Conservation (phyloP, 1,284 basidiomycete genomes). For the Pascua sp. region DNA sequence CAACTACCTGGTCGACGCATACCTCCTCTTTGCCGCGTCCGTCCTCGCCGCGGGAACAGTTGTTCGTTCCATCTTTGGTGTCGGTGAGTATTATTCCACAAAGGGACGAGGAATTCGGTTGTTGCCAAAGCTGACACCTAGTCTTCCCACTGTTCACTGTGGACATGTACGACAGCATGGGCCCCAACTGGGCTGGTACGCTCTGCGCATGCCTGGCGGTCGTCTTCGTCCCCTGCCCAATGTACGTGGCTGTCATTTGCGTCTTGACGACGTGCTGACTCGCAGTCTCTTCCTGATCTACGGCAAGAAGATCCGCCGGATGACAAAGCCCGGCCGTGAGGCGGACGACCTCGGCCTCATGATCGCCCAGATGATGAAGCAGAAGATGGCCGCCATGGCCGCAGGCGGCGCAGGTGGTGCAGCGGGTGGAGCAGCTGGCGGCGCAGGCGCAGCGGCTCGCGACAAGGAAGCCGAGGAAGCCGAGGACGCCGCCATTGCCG, state of each 20-base stretch:
- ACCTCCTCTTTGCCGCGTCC: conserved; percentile 53
- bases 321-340: conserved; percentile 25
- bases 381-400: not conserved
- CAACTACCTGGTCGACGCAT: conserved; percentile 62
- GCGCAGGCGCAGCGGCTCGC: not conserved
- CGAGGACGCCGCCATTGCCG: no score
- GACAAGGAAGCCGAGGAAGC: no score
- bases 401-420: not conserved
- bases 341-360: conserved; percentile 27
- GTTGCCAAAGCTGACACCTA: not conserved
- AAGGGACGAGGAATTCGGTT: no score
- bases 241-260: conserved; percentile 1
- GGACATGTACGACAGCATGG: conserved; percentile 58
- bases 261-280: not conserved
- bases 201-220: conserved; percentile 32
- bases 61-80: conserved; percentile 61
- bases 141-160: conserved; percentile 59
- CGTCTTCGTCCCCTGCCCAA: conserved; percentile 20
- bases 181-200: conserved; percentile 58
- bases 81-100: conserved; percentile 11
- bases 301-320: conserved; percentile 22
- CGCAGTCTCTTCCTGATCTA: conserved; percentile 25
- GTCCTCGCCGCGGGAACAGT: conserved; percentile 66
- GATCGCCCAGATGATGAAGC: conserved; percentile 20
- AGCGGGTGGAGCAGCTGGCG: not conserved